Base-by-base conservation (phyloP, 1,284 basidiomycete species). In the Malassezia arunalokei region DNA sequence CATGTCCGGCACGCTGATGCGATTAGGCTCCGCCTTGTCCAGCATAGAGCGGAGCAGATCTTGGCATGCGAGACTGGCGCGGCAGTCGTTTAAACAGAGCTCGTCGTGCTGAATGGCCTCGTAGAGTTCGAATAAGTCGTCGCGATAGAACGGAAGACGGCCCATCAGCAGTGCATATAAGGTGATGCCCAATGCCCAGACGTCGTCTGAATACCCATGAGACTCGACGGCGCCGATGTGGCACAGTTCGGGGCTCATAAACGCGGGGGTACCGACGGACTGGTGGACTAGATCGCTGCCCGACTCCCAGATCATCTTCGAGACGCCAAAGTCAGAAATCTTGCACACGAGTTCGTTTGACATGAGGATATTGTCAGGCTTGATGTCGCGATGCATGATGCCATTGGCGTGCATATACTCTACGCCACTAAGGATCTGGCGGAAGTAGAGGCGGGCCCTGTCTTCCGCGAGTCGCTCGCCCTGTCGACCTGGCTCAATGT, bases 271-370 rank as follows among this genome's bases (percentile, higher is more conserved):
- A 0, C 79, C 79, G 0, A 73, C 76, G 17, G 73, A 71, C 48
- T 76, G 73, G 52, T 71, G 71, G 57, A 77, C 70, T 32, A 64
- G 62, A 60, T 78, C 77, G 49, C 78, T 76, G 11, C 74, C 75
- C 0, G 68, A 63, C 27, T 72, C 69, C 7, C 64, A 59, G 50
- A 79, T 79, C 74, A 80, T 78, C 51, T 80, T 78, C 1, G 77
- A 78, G 0, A 80, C 78, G 29, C 79, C 79, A 65, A 81, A 81
- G 58, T 80, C 78, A 59, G 76, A 79, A 43, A 81, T 73, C 64
- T 80, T 80, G 70, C 78, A 78, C 8, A 69, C 66, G n/a, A 70
- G 63, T 54, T 78, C 75, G n/a, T 71, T 69, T 9, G 74, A 75
- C 12, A 80, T 71, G 24, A 81, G 71, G 30, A 79, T 75, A 64